These are phyloP conservation scores for Mycena capillaripes DNA, from an alignment of 768 basidiomycete genomes.

Conservation along the genomic window DNA sequence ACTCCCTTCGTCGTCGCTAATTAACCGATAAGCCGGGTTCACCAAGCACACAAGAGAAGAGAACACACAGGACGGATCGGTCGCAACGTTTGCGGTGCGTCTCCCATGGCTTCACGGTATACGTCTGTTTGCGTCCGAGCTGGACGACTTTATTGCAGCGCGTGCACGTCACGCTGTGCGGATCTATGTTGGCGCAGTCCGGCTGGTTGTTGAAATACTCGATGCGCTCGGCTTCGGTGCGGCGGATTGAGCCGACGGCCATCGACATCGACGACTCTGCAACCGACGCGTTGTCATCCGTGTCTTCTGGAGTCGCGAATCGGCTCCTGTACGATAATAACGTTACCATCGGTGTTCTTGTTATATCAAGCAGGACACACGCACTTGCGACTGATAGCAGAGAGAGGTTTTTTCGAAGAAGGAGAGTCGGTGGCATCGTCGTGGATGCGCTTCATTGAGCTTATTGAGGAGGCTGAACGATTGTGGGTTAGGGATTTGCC, in stretches of 20 bases:
- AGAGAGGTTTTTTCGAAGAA: slow-evolving; percentile 35
- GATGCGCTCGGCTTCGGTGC: slow-evolving; percentile 73
- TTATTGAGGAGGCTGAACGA: slow-evolving; percentile 41
- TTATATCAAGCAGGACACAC: neutral
- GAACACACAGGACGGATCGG: slow-evolving; percentile 46
- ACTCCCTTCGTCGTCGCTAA: slow-evolving; percentile 27
- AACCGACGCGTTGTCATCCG: slow-evolving; percentile 65
- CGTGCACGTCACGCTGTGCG: slow-evolving; percentile 70
- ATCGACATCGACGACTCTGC: slow-evolving; percentile 62
- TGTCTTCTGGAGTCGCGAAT: slow-evolving; percentile 51
- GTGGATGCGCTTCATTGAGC: slow-evolving; percentile 47
- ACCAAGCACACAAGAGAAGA: slow-evolving; percentile 4
- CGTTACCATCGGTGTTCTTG: neutral
- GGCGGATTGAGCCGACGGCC: slow-evolving; percentile 59
- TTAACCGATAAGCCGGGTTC: slow-evolving; percentile 8
- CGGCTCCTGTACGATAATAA: slow-evolving; percentile 37
- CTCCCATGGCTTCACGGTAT: slow-evolving; percentile 74
- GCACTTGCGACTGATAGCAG: slow-evolving; percentile 33
- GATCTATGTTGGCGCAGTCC: slow-evolving; percentile 68
- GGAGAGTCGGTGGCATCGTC: slow-evolving; percentile 37
- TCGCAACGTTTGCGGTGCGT: slow-evolving; percentile 70
- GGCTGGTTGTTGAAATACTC: slow-evolving; percentile 75
- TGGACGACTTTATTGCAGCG: slow-evolving; percentile 70
- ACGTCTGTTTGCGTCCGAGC: slow-evolving; percentile 68
- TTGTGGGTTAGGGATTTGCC: slow-evolving; percentile 23